Conservation (phyloP, 106 monocot genomes). For the Agapanthus africanus region DNA sequence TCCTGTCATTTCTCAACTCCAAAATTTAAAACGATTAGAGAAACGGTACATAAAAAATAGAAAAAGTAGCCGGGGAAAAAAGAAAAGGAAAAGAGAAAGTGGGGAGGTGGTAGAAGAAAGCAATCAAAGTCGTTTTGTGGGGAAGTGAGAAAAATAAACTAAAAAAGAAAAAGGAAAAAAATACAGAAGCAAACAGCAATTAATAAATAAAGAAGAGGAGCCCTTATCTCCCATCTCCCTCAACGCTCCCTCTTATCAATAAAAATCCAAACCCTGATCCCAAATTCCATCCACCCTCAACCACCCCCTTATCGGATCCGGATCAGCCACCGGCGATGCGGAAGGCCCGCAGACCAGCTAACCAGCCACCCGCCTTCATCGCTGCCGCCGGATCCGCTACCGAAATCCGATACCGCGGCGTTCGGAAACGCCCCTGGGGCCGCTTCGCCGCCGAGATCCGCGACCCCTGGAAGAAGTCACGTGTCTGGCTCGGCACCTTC, state of each 20-base stretch:
- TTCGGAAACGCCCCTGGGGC: conserved; percentile 66
- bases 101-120: too few relatives aligned
- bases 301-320: neutral
- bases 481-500: conserved; percentile 65
- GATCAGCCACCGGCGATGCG: conserved; percentile 22
- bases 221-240: neutral
- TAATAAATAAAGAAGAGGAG: too few relatives aligned
- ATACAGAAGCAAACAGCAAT: too few relatives aligned
- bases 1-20: too few relatives aligned
- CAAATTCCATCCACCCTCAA: neutral
- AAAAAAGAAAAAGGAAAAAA: too few relatives aligned
- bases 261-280: neutral
- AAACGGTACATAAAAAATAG: too few relatives aligned
- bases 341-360: conserved; percentile 8
- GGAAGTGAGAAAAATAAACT: too few relatives aligned
- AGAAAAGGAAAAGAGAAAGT: too few relatives aligned
- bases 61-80: too few relatives aligned
- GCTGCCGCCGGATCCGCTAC: neutral
- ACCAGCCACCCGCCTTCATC: neutral
- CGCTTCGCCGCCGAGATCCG: conserved; percentile 67
- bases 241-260: neutral
- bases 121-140: too few relatives aligned
- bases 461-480: conserved; percentile 36
- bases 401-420: conserved; percentile 48
- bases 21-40: too few relatives aligned